These are phyloP conservation scores for Kokia cookei DNA, from an alignment of 441 rosid species.

Conservation along the genomic window DNA sequence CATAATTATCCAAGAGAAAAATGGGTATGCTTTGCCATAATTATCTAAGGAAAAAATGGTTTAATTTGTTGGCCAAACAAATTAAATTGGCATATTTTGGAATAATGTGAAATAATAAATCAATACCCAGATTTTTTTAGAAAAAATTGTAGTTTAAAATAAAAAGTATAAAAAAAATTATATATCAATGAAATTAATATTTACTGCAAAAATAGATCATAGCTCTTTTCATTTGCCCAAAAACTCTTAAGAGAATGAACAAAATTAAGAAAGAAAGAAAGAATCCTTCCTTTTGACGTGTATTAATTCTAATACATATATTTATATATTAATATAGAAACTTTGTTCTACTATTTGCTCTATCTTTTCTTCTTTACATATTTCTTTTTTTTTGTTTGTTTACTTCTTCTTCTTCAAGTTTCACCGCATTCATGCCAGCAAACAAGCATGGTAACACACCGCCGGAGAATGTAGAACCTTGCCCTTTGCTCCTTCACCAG, in stretches of 20 bases:
- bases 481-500: slow-evolving; percentile 45
- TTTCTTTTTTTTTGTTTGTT: background rate
- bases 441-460: slow-evolving; percentile 38
- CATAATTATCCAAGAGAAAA: too few species aligned
- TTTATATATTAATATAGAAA: background rate
- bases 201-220: background rate
- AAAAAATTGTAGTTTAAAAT: too few species aligned
- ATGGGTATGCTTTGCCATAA: too few species aligned
- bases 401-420: background rate
- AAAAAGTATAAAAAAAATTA: too few species aligned
- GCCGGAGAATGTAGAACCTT: slow-evolving; percentile 43
- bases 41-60: too few species aligned
- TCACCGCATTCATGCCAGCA: slow-evolving; percentile 36
- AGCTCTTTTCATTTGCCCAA: background rate
- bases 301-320: background rate
- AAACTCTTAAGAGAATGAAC: background rate
- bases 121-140: too few species aligned
- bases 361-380: background rate
- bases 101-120: too few species aligned
- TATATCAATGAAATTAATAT: background rate
- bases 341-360: background rate
- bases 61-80: too few species aligned
- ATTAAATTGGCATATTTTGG: too few species aligned
- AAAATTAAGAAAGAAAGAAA: background rate
- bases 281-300: background rate